A percentile compares a stretch with the other conserved stretches of the same genome.
phyloP scores from a whole-genome alignment of 192 early-diverging fungal species.

The Polychytrium aggregatum region DNA sequence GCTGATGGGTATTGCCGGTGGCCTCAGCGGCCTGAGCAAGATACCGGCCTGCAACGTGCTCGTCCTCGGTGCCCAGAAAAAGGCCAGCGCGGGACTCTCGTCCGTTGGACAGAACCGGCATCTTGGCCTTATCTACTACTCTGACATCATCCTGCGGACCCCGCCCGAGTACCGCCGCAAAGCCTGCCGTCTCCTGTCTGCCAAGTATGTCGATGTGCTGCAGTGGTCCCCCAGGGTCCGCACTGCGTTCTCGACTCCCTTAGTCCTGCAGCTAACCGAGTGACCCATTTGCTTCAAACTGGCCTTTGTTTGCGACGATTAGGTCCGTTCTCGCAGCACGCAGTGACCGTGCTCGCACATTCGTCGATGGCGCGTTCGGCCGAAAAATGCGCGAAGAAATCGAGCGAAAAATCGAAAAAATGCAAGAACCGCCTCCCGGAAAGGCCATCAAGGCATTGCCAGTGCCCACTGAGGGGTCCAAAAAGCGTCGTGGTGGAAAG shows the following conservation, averaged over 20 bases:
- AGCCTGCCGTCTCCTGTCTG: constrained; percentile 66
- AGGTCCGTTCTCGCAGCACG: constrained; percentile 68
- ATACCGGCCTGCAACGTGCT: constrained; percentile 87
- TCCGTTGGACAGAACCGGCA: constrained; percentile 55
- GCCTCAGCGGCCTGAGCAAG: constrained; percentile 70
- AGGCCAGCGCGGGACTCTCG: constrained; percentile 55
- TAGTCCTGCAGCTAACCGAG: no score
- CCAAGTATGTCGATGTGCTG: constrained; percentile 62
- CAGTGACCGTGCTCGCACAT: constrained; percentile 64
- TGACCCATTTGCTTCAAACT: no score
- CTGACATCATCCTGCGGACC: constrained; percentile 52
- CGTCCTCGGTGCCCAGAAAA: constrained; percentile 45
- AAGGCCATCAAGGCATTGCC: constrained; percentile 83
- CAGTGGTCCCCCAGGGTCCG: no score
- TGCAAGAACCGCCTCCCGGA: constrained; percentile 73
- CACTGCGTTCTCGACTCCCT: no score
- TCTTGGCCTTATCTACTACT: constrained; percentile 69
- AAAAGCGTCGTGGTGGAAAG: constrained; percentile 83
- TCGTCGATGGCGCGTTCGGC: constrained; percentile 64
- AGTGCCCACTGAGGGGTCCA: constrained; percentile 80
- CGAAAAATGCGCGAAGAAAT: constrained; percentile 63
- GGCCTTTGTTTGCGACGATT: no score
- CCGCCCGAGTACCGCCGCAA: constrained; percentile 71
- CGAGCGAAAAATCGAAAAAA: constrained; percentile 74
- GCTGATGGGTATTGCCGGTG: constrained; percentile 81